A percentile compares a stretch with the other conserved stretches of the same genome.
Evolutionary conservation across 2,329 filamentous ascomycete genomes (phyloP).

Genomic region (Aspergillus chevalieri): DNA sequence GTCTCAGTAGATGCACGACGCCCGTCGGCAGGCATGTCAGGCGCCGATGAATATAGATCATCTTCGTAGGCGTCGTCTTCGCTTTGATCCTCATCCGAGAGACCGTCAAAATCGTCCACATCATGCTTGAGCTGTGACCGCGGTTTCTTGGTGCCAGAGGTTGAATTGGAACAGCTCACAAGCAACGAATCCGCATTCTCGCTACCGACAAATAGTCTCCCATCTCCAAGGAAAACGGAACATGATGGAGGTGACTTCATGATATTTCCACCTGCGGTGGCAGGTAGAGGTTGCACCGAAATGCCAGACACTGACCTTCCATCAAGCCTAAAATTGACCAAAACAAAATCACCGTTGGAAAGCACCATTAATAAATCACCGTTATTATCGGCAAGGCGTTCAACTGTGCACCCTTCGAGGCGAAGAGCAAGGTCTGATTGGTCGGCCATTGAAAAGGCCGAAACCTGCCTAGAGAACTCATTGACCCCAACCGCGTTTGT

Average conservation of each 20-base stretch:
- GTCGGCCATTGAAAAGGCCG: conserved; percentile 77
- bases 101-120: conserved; percentile 45
- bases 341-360: conserved; percentile 64
- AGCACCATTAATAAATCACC: conserved; percentile 82
- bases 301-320: conserved; percentile 87
- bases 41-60: conserved; percentile 41
- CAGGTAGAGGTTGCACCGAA: conserved; percentile 59
- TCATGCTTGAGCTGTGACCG: conserved; percentile 52
- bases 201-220: conserved; percentile 75
- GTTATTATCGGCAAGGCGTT: conserved; percentile 66
- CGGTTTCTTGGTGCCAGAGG: conserved; percentile 54
- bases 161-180: conserved; percentile 69
- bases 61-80: conserved; percentile 56
- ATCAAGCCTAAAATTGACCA: conserved; percentile 78
- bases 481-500: conserved; percentile 90
- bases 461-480: conserved; percentile 74
- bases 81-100: conserved; percentile 54
- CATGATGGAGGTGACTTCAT: conserved; percentile 62
- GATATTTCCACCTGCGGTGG: conserved; percentile 57
- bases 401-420: conserved; percentile 73
- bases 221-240: conserved; percentile 60
- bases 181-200: conserved; percentile 76
- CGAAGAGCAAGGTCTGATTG: conserved; percentile 74
- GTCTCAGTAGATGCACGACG: conserved; percentile 15
- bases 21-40: conserved; percentile 13